Base-by-base conservation (phyloP, 2,329 filamentous ascomycete genomes). In the Neurospora crassa region DNA sequence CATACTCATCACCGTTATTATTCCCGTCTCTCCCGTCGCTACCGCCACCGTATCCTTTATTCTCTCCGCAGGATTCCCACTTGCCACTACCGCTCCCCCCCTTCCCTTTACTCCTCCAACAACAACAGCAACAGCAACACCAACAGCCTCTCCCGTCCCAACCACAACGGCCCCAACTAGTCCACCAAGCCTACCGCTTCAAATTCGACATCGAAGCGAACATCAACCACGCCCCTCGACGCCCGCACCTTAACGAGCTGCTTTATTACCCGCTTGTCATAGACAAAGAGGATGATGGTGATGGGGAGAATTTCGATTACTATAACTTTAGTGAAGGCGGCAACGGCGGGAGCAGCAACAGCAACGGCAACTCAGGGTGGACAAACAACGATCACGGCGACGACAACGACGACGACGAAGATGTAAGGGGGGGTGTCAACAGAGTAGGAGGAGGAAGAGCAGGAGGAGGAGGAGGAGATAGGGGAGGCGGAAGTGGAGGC, bases 121-220 rank as follows among this genome's bases (percentile, higher is more conserved):
- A 37, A 5, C 68, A 68, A 18, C 47, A 37, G 34, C 34, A 37
- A 7, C 34, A 37, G 5, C 34, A 67, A 29, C 67, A 68, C 2
- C 59, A n/a, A 6, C 69, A 20, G 18, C 29, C 7, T 5, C 71
- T 34, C 12, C 68, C 74, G 67, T 68, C 78, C 69, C 77, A 77
- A 34, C 59, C 63, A 68, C 69, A 78, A 70, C 77, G 78, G 24
- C 80, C 81, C 42, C 81, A 83, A 70, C 76, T 82, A n/a, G 78
- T 84, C 16, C 82, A 82, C 76, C 81, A 84, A 72, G 80, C 81
- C 3, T 84, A 84, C 75, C 80, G 83, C 71, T 84, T 82, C 78
- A 83, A 82, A 74, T 84, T 83, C 73, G 83, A 84, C 76, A 81
- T 84, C 69, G 83, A 84, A 71, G 79, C 80, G 72, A 83, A 82